Evolutionary conservation across 768 basidiomycete species (phyloP), one percentile per base, ranked within the genome.

Genomic region (Mycena leptocephala): DNA sequence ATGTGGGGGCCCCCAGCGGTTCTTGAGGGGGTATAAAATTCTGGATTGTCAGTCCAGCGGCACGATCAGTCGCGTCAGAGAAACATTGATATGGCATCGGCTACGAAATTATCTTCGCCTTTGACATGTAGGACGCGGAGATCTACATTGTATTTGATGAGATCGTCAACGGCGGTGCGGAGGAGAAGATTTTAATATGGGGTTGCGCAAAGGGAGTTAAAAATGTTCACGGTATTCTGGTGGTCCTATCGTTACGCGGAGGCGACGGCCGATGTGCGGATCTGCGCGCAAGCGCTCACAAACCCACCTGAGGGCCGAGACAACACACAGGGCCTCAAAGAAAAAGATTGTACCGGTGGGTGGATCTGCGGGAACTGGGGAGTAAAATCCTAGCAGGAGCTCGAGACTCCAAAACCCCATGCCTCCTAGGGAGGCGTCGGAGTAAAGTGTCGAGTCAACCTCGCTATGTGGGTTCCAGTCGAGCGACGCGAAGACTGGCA

Each of bases 21-120:
- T 56, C 26, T 30, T 30, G 55, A 7, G 55, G 55, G 55, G 55
- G 55, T 56, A 22, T 56, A 24, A 56, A 56, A 28, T 26, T 30
- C 55, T 62, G 61, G 35, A 62, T 62, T 22, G 22, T 39, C 22
- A 62, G 35, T 62, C 61, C 61, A 62, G 61, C 7, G n/a, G 24
- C 61, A 35, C 61, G 33, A 2, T 22, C 24, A 35, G 37, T 62
- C 35, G 61, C 61, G 37, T 62, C 35, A 24, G 33, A 37, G 33
- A 66, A 66, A 11, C 48, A 30, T 26, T 53, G 65, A 87, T 2
- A 88, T 71, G 1, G 84, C 81, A 62, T 87, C 86, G 0, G 85
- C 85, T 0, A 85, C 74, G 0, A 13, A 26, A 55, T 88, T 88
- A 0, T 79, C 30, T 0, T 62, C 28, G 0, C 84, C 82, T 0